Evolutionary conservation across 2,329 filamentous ascomycete genomes (phyloP), one percentile per base, ranked within the genome.

Genomic region (Talaromyces sp.): DNA sequence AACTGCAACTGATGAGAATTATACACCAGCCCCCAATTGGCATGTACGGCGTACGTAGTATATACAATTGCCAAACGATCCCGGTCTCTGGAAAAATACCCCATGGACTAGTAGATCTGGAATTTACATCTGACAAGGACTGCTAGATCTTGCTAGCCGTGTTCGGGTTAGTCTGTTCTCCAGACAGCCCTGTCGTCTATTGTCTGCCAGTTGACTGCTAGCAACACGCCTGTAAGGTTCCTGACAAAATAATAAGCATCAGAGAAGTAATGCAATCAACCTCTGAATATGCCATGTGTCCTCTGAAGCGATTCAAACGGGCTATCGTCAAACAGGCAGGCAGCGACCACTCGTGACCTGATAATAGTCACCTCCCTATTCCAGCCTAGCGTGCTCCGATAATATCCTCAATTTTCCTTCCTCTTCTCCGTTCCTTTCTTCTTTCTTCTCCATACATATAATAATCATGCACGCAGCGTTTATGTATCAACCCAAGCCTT

Each of bases 121-220:
- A 56, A 39, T 56, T 56, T 56, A 37, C 52, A 56, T 37, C 31
- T 22, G 52, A 24, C 52, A 37, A 22, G 33, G 31, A 39, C 52
- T 56, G 52, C 52, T n/a, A 56, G 56, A 59, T 59, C 56, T 31
- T 45, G 56, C 56, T 59, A 59, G 56, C 14, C 56, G 31, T 41
- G 56, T 43, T 59, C 14, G 56, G 56, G 56, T 45, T 59, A 59
- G 56, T 14, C n/a, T 43, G 35, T 22, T 37, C 33, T 35, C 50
- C 16, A 13, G 31, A 11, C 50, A 39, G 50, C 50, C 16, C 27
- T 37, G 33, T 9, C 33, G n/a, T n/a, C 39, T 43, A 5, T 39
- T 10, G 47, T 31, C 31, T 35, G 3, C 50, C 37, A 22, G 3
- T 11, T 9, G 9, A 16, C 27, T 24, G 7, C 22, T 52, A 11